A percentile compares a stretch with the other conserved stretches of the same genome.
phyloP scores from a whole-genome alignment of 2,329 filamentous ascomycete genomes.

The Fusarium abutilonis region DNA sequence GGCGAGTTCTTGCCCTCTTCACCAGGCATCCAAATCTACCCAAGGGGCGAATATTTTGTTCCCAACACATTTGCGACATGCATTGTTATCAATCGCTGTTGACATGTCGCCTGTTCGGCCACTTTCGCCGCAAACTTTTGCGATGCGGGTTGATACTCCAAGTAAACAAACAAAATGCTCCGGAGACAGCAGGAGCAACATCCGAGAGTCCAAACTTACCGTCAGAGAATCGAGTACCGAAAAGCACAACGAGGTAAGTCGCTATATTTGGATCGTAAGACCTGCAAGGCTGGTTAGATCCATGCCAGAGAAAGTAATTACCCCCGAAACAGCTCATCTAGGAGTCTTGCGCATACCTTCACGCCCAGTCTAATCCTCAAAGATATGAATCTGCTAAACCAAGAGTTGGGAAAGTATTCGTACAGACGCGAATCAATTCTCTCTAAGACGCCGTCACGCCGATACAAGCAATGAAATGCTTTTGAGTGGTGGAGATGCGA shows the following conservation, averaged over 20 bases:
- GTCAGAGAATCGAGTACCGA: conserved; percentile 36
- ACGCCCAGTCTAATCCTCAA: conserved; percentile 45
- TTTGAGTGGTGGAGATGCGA: conserved; percentile 42
- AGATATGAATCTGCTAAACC: conserved; percentile 49
- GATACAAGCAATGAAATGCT: conserved; percentile 50
- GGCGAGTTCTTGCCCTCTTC: conserved; percentile 9
- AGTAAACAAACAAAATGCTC: not conserved
- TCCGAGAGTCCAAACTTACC: conserved; percentile 27
- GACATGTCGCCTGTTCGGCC: not conserved
- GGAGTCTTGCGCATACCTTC: conserved; percentile 32
- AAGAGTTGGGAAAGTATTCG: conserved; percentile 53
- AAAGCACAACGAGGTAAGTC: conserved; percentile 44
- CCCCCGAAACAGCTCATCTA: not conserved
- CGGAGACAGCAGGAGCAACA: not conserved
- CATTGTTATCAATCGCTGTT: not conserved
- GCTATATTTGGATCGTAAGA: conserved; percentile 42
- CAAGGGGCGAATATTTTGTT: not conserved
- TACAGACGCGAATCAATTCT: conserved; percentile 50
- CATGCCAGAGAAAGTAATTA: not conserved
- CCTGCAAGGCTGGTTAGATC: conserved; percentile 32
- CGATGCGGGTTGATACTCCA: not conserved
- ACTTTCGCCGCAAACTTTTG: not conserved
- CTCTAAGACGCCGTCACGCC: conserved; percentile 56
- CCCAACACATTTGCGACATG: not conserved
- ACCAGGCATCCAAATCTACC: not conserved